A percentile compares a stretch with the other conserved stretches of the same genome.
Conservation (phyloP, 768 basidiomycete species). For the Hygrophorus russula region DNA sequence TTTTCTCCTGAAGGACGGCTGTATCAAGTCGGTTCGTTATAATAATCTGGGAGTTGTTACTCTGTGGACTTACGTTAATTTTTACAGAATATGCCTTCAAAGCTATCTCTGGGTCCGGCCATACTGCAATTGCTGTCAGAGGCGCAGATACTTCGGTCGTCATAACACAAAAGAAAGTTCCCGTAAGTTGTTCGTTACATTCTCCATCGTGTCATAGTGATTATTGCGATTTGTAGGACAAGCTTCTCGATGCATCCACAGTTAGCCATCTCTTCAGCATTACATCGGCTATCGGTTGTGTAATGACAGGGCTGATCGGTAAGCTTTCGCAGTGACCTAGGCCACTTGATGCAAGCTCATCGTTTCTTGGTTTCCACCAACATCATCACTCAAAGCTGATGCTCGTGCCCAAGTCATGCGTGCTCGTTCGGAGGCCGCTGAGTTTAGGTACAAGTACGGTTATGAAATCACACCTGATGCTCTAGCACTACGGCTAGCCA, state of each 20-base stretch:
- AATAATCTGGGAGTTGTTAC: no score
- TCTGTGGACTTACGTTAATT: neutral
- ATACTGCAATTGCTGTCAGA: slow-evolving; percentile 86
- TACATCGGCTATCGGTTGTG: slow-evolving; percentile 93
- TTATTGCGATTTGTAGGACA: slow-evolving; percentile 52
- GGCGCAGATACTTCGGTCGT: slow-evolving; percentile 93
- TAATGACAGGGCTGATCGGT: slow-evolving; percentile 98
- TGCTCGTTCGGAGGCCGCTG: slow-evolving; percentile 80
- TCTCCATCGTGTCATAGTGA: neutral
- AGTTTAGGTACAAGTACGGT: slow-evolving; percentile 93
- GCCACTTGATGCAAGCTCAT: neutral
- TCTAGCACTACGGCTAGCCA: slow-evolving; percentile 88
- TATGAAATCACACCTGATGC: slow-evolving; percentile 98
- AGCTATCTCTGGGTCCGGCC: slow-evolving; percentile 93
- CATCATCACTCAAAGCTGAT: slow-evolving; percentile 57
- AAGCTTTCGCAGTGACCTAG: slow-evolving; percentile 11
- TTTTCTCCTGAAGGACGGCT: slow-evolving; percentile 96
- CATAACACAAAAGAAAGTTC: slow-evolving; percentile 97
- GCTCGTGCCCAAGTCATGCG: slow-evolving; percentile 81
- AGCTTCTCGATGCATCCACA: slow-evolving; percentile 88
- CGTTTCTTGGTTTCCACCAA: neutral
- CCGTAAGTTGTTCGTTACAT: slow-evolving; percentile 42
- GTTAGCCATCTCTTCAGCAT: slow-evolving; percentile 95
- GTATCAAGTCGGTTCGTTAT: slow-evolving; percentile 89
- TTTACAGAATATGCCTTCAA: slow-evolving; percentile 95